phyloP scores from a whole-genome alignment of 345 rosid genomes.

The Dipteronia dyeriana region DNA sequence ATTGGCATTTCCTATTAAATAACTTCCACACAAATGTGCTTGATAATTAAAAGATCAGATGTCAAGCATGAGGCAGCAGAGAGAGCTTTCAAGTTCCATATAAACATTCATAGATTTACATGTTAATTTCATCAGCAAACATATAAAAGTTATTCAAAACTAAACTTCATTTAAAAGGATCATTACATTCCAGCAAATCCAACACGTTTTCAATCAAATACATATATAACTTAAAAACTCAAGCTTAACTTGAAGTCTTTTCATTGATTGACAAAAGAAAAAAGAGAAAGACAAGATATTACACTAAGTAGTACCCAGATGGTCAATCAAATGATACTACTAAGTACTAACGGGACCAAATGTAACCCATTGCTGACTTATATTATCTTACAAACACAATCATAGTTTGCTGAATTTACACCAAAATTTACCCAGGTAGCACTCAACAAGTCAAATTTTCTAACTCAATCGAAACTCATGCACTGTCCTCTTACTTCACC shows the following conservation, averaged over 20 bases:
- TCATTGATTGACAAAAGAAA: too few relatives aligned
- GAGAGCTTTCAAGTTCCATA: not conserved
- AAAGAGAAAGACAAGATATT: too few relatives aligned
- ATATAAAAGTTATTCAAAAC: too few relatives aligned
- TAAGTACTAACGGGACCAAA: not conserved
- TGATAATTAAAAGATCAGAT: constrained; percentile 10
- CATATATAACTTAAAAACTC: not conserved
- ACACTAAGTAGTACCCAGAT: too few relatives aligned
- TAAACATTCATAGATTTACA: too few relatives aligned
- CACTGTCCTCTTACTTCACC: too few relatives aligned
- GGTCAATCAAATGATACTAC: not conserved
- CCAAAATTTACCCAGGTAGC: too few relatives aligned
- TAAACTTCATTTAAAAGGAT: not conserved
- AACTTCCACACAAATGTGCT: constrained; percentile 1
- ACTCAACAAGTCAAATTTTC: too few relatives aligned
- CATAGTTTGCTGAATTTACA: too few relatives aligned
- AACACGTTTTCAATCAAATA: not conserved
- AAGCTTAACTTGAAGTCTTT: not conserved
- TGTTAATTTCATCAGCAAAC: too few relatives aligned
- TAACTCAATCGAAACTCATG: too few relatives aligned
- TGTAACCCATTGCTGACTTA: not conserved
- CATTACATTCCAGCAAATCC: not conserved
- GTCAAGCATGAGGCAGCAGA: not conserved
- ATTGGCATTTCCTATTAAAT: constrained; percentile 20
- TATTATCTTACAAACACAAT: not conserved